These are phyloP conservation scores for Hypoxylon fragiforme DNA, from an alignment of 495 filamentous ascomycete genomes.

Conservation along the genomic window DNA sequence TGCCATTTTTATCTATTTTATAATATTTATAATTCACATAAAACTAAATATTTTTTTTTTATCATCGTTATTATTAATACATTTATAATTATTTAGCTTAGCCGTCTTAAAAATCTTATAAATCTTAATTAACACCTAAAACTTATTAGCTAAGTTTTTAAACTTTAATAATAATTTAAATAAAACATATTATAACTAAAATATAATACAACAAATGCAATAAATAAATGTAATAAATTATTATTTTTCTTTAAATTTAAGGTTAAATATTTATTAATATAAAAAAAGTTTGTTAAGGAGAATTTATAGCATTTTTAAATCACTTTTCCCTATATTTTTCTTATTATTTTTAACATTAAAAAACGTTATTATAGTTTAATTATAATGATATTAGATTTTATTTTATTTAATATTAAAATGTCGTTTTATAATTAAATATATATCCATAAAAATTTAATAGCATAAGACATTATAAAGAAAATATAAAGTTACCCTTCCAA, in stretches of 20 bases:
- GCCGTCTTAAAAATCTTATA: background rate
- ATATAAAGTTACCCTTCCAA: background rate
- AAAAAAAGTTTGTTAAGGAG: background rate
- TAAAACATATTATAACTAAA: constrained; percentile 9
- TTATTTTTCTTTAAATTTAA: constrained; percentile 4
- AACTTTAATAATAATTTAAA: constrained; percentile 5
- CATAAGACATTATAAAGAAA: constrained; percentile 1
- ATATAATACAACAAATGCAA: background rate
- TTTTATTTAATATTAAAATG: background rate
- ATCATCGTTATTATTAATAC: constrained; percentile 3
- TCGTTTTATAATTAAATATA: background rate
- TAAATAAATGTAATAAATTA: background rate
- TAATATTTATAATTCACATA: constrained; percentile 6
- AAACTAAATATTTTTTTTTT: constrained; percentile 2
- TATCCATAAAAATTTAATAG: background rate
- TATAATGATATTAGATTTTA: background rate
- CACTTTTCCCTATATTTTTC: background rate
- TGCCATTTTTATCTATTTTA: background rate
- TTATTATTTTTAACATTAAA: background rate
- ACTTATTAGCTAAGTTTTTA: constrained; percentile 1
- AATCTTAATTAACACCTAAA: background rate
- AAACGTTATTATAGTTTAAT: background rate
- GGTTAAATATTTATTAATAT: constrained; percentile 1
- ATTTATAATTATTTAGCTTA: background rate
- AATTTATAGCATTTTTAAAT: background rate